phyloP scores from a whole-genome alignment of 1,284 basidiomycete genomes.

The Marasmius fiardii region DNA sequence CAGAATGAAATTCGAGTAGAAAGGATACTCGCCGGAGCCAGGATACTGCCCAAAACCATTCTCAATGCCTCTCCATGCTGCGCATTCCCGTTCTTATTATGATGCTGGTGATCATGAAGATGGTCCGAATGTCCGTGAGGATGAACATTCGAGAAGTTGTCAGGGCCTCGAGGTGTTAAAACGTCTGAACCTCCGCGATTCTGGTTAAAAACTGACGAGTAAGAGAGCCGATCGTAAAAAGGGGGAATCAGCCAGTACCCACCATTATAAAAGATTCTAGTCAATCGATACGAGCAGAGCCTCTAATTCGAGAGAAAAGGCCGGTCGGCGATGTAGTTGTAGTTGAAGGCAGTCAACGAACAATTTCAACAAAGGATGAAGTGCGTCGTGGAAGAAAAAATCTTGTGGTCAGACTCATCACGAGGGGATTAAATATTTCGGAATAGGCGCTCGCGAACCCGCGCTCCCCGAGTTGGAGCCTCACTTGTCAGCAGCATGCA shows the following conservation, averaged over 20 bases:
- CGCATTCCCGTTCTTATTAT: conserved; percentile 19
- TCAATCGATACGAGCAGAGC: neutral
- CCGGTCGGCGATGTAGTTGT: neutral
- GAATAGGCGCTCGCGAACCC: neutral
- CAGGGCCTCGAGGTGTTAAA: neutral
- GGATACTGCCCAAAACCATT: conserved; percentile 45
- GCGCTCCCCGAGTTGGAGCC: neutral
- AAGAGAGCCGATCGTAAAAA: neutral
- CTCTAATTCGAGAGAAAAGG: neutral
- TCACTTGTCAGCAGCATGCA: neutral
- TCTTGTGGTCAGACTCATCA: neutral
- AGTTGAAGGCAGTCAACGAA: neutral
- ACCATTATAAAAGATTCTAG: neutral
- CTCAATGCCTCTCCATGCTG: conserved; percentile 43
- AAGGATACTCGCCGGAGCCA: conserved; percentile 38
- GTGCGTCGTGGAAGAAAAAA: neutral
- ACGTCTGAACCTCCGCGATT: neutral
- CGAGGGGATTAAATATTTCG: neutral
- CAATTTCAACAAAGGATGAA: neutral
- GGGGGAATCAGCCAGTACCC: neutral
- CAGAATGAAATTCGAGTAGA: neutral
- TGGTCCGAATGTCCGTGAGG: neutral
- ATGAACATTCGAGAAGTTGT: neutral
- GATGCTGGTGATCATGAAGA: conserved; percentile 20
- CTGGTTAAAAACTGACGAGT: neutral